phyloP scores from a whole-genome alignment of 768 basidiomycete species.

The Leccinum variicolor region DNA sequence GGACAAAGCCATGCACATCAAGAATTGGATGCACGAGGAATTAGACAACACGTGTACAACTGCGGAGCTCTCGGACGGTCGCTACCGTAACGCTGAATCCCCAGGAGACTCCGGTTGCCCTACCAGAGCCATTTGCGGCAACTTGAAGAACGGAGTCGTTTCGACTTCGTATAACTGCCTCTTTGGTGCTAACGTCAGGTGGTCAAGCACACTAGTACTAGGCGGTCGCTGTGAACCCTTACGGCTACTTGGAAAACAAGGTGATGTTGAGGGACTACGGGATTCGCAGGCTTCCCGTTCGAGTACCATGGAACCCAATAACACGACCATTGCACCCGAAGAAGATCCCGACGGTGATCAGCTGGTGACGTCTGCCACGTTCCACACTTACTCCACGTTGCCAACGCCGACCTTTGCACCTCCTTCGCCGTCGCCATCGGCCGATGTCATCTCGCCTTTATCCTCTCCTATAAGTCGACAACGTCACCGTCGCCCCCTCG shows the following conservation, averaged over 20 bases:
- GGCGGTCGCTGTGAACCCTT: background rate
- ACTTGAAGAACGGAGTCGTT: background rate
- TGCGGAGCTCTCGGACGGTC: background rate
- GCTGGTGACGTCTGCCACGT: constrained; percentile 12
- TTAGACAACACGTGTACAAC: background rate
- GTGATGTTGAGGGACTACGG: background rate
- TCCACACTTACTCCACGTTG: constrained; percentile 26
- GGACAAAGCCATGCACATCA: background rate
- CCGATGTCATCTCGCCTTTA: constrained; percentile 20
- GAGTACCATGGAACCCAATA: constrained; percentile 10
- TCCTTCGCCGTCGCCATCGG: constrained; percentile 29
- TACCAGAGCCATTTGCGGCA: background rate
- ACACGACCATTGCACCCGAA: constrained; percentile 8
- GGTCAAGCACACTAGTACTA: background rate
- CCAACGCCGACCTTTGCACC: constrained; percentile 26
- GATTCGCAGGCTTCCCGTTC: constrained; percentile 18
- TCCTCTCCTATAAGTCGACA: constrained; percentile 19
- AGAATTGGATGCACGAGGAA: constrained; percentile 4
- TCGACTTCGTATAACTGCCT: background rate
- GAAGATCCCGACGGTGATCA: constrained; percentile 21
- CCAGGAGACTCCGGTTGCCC: background rate
- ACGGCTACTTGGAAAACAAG: background rate
- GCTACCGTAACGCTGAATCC: background rate
- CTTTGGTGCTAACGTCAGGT: background rate
- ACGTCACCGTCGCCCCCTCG: constrained; percentile 30